Conservation (phyloP, 129 eudicot species). For the Centaurea solstitialis region DNA sequence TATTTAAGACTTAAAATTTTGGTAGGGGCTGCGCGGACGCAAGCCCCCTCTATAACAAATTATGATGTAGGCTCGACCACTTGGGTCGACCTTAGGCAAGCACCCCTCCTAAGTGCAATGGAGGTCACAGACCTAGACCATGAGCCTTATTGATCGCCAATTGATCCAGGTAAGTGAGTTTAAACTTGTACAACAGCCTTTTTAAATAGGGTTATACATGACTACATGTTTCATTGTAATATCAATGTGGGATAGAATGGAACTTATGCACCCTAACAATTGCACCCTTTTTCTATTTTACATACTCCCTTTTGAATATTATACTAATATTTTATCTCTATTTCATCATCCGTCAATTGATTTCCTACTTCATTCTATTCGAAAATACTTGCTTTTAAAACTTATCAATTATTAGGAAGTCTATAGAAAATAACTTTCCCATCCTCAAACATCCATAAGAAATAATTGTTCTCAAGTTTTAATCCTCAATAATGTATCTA, state of each 20-base stretch:
- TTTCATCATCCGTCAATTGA: too few species aligned
- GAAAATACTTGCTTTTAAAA: too few species aligned
- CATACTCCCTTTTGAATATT: too few species aligned
- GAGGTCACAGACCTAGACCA: background rate
- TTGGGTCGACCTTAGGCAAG: conserved; percentile 37
- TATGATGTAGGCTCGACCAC: conserved; percentile 52
- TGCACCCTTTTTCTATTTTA: too few species aligned
- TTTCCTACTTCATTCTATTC: too few species aligned
- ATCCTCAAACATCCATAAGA: too few species aligned
- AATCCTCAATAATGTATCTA: too few species aligned
- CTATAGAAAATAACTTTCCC: too few species aligned
- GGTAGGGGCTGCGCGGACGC: conserved; percentile 69
- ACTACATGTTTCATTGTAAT: background rate
- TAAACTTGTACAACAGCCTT: background rate
- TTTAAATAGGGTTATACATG: background rate
- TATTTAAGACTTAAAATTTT: too few species aligned
- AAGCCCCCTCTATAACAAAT: conserved; percentile 54
- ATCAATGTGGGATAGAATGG: background rate
- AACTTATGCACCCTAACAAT: background rate
- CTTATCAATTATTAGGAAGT: too few species aligned
- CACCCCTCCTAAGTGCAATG: conserved; percentile 24
- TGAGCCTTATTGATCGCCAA: conserved; percentile 14
- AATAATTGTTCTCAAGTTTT: too few species aligned
- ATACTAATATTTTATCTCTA: too few species aligned
- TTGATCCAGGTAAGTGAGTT: conserved; percentile 6